These are phyloP conservation scores for Thymus quinquecostatus DNA, from an alignment of 257 asterid genomes.

Conservation along the genomic window DNA sequence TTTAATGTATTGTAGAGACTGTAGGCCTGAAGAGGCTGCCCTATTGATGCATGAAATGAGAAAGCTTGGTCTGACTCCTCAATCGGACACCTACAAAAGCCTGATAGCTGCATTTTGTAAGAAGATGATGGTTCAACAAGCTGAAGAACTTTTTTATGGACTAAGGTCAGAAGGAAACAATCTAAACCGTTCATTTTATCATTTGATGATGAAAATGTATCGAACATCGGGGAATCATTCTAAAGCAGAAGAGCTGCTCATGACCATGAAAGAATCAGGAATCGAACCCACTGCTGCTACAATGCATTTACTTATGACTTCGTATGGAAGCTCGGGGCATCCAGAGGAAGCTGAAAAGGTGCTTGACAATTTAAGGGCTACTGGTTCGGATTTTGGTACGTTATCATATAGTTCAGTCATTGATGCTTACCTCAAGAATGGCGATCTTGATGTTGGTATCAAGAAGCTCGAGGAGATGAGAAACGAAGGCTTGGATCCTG, in stretches of 20 bases:
- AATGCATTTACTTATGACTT: constrained; percentile 94
- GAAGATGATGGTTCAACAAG: constrained; percentile 76
- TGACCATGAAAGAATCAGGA: constrained; percentile 88
- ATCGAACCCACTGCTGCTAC: constrained; percentile 82
- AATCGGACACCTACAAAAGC: constrained; percentile 79
- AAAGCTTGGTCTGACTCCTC: constrained; percentile 58
- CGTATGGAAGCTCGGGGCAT: constrained; percentile 91
- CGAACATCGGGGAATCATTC: constrained; percentile 68
- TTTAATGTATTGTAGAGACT: constrained; percentile 89
- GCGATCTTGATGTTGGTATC: constrained; percentile 67
- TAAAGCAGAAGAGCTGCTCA: constrained; percentile 76
- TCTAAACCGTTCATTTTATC: constrained; percentile 83
- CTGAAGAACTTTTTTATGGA: constrained; percentile 78
- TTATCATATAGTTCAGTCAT: constrained; percentile 81
- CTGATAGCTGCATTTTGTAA: constrained; percentile 83
- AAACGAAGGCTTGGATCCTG: constrained; percentile 75
- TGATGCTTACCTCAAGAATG: constrained; percentile 88
- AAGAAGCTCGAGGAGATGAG: constrained; percentile 76
- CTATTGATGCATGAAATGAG: constrained; percentile 71
- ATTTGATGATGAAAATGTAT: constrained; percentile 96
- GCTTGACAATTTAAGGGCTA: constrained; percentile 64
- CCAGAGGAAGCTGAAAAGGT: constrained; percentile 94
- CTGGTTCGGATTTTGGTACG: constrained; percentile 61
- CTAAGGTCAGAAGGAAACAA: constrained; percentile 61
- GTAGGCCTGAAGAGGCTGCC: constrained; percentile 81